Evolutionary conservation across 1,139 yeast genomes (phyloP), one percentile per base, ranked within the genome.

Genomic region (Suhomyces kunorum): DNA sequence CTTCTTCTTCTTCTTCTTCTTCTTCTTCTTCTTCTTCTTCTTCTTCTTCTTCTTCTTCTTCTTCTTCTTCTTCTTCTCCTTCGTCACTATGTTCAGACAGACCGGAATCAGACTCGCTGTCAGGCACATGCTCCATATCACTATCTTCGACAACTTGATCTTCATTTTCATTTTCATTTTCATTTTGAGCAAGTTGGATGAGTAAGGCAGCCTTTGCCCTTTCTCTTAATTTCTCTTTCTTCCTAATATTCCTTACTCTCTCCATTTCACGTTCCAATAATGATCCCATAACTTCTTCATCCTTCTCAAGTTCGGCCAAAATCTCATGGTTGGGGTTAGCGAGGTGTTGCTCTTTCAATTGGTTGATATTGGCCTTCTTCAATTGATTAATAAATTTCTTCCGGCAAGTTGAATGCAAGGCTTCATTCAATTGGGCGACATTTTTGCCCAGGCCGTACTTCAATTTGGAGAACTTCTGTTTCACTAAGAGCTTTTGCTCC

Each of bases 211-310:
- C 43, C 39, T 62, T 65, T 2, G 74, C 75, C 41, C 54, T 63
- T 45, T 69, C 75, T 39, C 59, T 58, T 26, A 66, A 45, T 45
- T 74, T 70, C 42, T 78, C 87, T 41, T 70, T 72, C 50, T 71
- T 75, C 42, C 82, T 67, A 23, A 76, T 68, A 37, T 66, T 69
- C 51, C 79, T 63, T 23, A 68, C 77, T 47, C 82, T 66, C 46
- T 75, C 76, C 51, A 80, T 71, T 54, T 84, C 90, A 43, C 78
- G 71, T 49, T 83, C 88, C 48, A 83, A 66, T 33, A 83, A 49
- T 66, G 67, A 59, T 3, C 72, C 74, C 73, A 68, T 67, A 16
- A 64, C 59, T 38, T 68, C 74, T 35, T 68, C 74, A 38, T 68
- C 73, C 48, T 68, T 61, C 40, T 69, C 70, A 33, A 68, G 55